A percentile compares a stretch with the other conserved stretches of the same genome.
Evolutionary conservation across 164 flowering plant genomes (phyloP).

Genomic region (Magnolia sinica): DNA sequence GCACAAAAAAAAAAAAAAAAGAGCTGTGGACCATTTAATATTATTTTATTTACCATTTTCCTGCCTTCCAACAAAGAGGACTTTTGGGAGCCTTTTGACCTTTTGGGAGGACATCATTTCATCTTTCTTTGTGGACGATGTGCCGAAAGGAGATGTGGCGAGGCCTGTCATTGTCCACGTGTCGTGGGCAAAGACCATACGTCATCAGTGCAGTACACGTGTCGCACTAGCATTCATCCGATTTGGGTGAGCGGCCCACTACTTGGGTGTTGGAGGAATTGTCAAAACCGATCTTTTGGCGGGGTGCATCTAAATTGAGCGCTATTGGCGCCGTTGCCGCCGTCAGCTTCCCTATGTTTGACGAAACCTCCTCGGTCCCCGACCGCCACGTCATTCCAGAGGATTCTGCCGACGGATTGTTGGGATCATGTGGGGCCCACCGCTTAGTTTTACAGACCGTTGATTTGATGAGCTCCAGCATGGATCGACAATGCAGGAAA

Average conservation of each 20-base stretch:
- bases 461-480: no score
- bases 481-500: no score
- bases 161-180: neutral
- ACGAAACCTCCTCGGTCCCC: no score
- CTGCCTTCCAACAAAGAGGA: neutral
- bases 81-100: neutral
- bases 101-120: neutral
- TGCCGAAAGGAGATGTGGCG: constrained; percentile 1
- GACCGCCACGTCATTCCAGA: no score
- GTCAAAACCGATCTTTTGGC: neutral
- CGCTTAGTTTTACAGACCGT: no score
- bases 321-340: neutral
- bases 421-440: no score
- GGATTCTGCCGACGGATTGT: no score
- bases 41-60: neutral
- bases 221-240: neutral
- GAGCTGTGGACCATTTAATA: no score
- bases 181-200: neutral
- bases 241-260: neutral
- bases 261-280: neutral
- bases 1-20: no score
- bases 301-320: neutral
- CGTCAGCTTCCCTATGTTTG: neutral
- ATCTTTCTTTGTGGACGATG: neutral
- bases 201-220: neutral